Conservation (phyloP, 805 yeast species). For the Blastobotrys peoriensis region DNA sequence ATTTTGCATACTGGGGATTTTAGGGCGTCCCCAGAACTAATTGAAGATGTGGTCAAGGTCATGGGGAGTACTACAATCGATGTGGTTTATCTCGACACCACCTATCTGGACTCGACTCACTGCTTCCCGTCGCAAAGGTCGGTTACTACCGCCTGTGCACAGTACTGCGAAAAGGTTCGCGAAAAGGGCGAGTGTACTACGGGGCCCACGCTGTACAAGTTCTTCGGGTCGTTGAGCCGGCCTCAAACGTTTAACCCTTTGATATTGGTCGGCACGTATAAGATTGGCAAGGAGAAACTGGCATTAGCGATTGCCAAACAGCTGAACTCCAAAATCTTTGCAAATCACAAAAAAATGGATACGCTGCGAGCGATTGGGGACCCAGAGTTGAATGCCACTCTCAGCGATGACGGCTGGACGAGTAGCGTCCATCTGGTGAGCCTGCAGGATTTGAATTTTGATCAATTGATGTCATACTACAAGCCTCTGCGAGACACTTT, state of each 20-base stretch:
- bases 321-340: conserved; percentile 33
- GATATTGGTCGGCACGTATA: conserved; percentile 77
- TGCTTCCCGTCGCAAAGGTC: conserved; percentile 70
- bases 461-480: conserved; percentile 43
- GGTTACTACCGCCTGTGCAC: conserved; percentile 57
- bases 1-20: conserved; percentile 92
- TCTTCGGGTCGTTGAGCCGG: conserved; percentile 10
- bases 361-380: conserved; percentile 44
- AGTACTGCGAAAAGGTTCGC: conserved; percentile 41
- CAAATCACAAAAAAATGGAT: conserved; percentile 42
- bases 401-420: conserved; percentile 40
- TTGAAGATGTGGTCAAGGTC: conserved; percentile 33
- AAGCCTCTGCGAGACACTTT: conserved; percentile 41
- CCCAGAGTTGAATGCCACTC: conserved; percentile 32
- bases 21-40: conserved; percentile 54
- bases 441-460: conserved; percentile 45
- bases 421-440: conserved; percentile 70
- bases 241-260: conserved; percentile 35
- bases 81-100: conserved; percentile 78
- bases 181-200: conserved; percentile 23
- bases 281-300: conserved; percentile 86
- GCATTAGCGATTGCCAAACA: conserved; percentile 46
- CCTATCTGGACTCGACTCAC: conserved; percentile 71
- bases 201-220: conserved; percentile 15
- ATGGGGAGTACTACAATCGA: conserved; percentile 37